Evolutionary conservation across 306 rosid genomes (phyloP).

Genomic region (Calophaca sinica): DNA sequence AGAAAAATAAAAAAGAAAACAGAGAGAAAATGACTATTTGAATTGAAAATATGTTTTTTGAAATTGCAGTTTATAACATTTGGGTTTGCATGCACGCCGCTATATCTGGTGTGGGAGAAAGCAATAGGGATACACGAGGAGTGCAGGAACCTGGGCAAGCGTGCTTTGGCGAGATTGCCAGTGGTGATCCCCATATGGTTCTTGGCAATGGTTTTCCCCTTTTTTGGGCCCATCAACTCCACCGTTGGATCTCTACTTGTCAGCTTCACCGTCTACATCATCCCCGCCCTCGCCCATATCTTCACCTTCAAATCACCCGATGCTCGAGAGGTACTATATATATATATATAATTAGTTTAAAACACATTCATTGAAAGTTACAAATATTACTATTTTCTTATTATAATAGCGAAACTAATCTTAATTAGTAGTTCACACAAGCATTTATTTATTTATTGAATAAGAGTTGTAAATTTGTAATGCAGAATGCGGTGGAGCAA

Average conservation of each 20-base stretch:
- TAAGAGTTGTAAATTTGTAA: background rate
- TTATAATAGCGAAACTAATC: too few species aligned
- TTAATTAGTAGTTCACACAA: too few species aligned
- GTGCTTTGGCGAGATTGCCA: slow-evolving; percentile 91
- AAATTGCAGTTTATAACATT: slow-evolving; percentile 86
- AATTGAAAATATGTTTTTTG: too few species aligned
- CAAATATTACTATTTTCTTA: too few species aligned
- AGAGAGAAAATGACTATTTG: too few species aligned
- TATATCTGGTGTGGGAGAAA: slow-evolving; percentile 96
- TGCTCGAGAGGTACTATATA: slow-evolving; percentile 70
- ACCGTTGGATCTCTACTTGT: slow-evolving; percentile 97
- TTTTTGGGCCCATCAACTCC: slow-evolving; percentile 97
- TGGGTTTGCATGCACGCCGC: slow-evolving; percentile 96
- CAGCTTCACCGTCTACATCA: slow-evolving; percentile 96
- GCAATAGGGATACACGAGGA: slow-evolving; percentile 86
- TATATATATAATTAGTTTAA: too few species aligned
- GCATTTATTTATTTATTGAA: too few species aligned
- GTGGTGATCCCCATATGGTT: slow-evolving; percentile 98
- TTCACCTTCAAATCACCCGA: slow-evolving; percentile 88
- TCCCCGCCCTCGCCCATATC: slow-evolving; percentile 87
- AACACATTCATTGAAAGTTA: too few species aligned
- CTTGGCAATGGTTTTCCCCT: slow-evolving; percentile 91
- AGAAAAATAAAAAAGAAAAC: too few species aligned
- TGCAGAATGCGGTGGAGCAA: slow-evolving; percentile 94
- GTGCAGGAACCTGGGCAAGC: slow-evolving; percentile 91